These are phyloP conservation scores for Actinidia polygama DNA, from an alignment of 179 eudicot species.

Conservation along the genomic window DNA sequence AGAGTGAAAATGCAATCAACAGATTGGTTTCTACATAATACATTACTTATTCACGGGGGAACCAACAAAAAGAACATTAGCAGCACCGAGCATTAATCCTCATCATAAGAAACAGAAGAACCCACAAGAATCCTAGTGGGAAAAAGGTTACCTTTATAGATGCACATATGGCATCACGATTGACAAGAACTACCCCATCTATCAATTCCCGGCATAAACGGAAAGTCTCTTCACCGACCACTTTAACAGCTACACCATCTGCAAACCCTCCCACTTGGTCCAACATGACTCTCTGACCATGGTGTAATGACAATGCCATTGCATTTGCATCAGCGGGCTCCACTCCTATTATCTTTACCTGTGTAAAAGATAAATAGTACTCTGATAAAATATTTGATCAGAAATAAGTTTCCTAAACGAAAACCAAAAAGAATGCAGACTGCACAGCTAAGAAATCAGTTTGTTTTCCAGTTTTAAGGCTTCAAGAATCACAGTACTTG, in stretches of 20 bases:
- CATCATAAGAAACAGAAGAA: neutral
- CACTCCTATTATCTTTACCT: slow-evolving; percentile 93
- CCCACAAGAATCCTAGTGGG: no score
- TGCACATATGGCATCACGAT: slow-evolving; percentile 99
- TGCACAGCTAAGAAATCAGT: neutral
- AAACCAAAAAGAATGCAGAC: neutral
- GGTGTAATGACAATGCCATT: slow-evolving; percentile 93
- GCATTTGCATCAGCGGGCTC: slow-evolving; percentile 97
- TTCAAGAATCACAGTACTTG: neutral
- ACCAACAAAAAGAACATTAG: neutral
- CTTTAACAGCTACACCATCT: slow-evolving; percentile 99
- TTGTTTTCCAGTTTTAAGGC: neutral
- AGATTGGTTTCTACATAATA: no score
- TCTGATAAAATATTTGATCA: slow-evolving; percentile 11
- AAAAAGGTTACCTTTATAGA: slow-evolving; percentile 78
- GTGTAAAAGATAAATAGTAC: slow-evolving; percentile 2
- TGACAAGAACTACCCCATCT: slow-evolving; percentile 95
- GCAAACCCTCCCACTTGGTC: slow-evolving; percentile 98
- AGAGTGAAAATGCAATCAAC: neutral
- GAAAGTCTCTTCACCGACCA: slow-evolving; percentile 91
- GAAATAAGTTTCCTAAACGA: neutral
- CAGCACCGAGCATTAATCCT: neutral
- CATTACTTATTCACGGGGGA: neutral
- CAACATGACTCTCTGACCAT: slow-evolving; percentile 76
- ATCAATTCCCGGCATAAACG: slow-evolving; percentile 81